phyloP scores from a whole-genome alignment of 2,329 filamentous ascomycete species.

The Neopestalotiopsis sp. region DNA sequence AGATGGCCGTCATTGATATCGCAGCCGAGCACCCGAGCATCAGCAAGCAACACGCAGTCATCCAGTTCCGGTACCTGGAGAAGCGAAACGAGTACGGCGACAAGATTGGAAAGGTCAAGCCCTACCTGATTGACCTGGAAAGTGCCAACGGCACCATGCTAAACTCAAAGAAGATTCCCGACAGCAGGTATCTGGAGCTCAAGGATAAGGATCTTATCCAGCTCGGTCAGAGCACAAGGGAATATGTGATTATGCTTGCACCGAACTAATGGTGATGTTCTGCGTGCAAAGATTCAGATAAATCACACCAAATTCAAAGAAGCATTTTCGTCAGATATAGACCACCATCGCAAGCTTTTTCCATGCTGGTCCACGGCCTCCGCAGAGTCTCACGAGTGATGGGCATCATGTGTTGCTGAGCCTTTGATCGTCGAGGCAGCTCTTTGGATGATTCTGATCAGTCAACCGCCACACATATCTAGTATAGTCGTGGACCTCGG shows the following conservation, averaged over 20 bases:
- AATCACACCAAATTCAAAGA: not conserved
- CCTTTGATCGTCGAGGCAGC: too few relatives aligned
- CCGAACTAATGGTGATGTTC: constrained; percentile 45
- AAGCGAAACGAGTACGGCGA: constrained; percentile 88
- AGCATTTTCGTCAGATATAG: not conserved
- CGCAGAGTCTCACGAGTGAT: not conserved
- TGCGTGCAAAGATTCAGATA: not conserved
- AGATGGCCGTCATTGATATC: constrained; percentile 80
- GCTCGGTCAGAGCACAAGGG: constrained; percentile 86
- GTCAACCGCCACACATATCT: not conserved
- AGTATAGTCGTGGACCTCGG: not conserved
- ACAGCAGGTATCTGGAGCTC: constrained; percentile 83
- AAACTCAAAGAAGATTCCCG: constrained; percentile 76
- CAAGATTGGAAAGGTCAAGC: constrained; percentile 76
- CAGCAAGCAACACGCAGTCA: constrained; percentile 93
- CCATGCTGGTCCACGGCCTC: not conserved
- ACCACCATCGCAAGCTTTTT: not conserved
- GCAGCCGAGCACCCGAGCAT: constrained; percentile 87
- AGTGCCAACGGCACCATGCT: constrained; percentile 89
- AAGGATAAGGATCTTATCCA: constrained; percentile 86
- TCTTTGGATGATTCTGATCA: not conserved
- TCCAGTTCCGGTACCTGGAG: constrained; percentile 88
- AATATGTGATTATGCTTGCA: constrained; percentile 93
- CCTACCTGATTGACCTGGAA: constrained; percentile 92
- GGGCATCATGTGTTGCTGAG: not conserved